phyloP scores from a whole-genome alignment of 331 rosid genomes.

The Pyracantha coccinea region DNA sequence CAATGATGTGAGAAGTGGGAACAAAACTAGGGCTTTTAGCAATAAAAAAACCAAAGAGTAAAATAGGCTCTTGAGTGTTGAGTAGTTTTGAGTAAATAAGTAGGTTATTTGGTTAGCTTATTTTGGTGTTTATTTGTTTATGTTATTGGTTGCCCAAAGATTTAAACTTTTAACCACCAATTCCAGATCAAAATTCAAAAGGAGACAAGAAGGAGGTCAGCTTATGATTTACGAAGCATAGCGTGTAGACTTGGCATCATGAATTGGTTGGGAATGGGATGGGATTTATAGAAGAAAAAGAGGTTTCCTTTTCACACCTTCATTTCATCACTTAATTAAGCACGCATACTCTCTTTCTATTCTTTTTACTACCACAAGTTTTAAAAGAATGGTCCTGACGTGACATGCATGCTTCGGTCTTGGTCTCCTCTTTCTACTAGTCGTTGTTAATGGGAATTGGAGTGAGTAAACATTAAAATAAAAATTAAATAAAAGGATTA shows the following conservation, averaged over 20 bases:
- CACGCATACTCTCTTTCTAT: not conserved
- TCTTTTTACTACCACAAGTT: not conserved
- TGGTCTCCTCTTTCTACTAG: slow-evolving; percentile 7
- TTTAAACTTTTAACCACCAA: not conserved
- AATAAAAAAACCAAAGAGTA: not conserved
- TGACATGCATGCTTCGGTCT: not conserved
- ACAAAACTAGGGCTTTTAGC: not conserved
- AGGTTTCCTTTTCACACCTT: not conserved
- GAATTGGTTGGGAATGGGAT: slow-evolving; percentile 16
- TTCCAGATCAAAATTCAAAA: not conserved
- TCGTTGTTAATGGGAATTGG: not conserved
- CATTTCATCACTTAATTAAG: not conserved
- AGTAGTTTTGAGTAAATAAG: not conserved
- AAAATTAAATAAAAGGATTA: not conserved
- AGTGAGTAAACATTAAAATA: slow-evolving; percentile 4
- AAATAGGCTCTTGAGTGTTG: not conserved
- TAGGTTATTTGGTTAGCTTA: not conserved
- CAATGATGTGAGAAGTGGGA: not conserved
- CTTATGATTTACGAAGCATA: slow-evolving; percentile 19
- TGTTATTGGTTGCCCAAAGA: not conserved
- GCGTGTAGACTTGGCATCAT: slow-evolving; percentile 18
- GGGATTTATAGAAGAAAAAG: not conserved
- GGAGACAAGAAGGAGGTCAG: slow-evolving; percentile 32
- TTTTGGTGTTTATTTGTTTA: not conserved
- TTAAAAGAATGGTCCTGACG: slow-evolving; percentile 9